phyloP scores from a whole-genome alignment of 192 early-diverging fungal species.

The Radiomyces spectabilis region DNA sequence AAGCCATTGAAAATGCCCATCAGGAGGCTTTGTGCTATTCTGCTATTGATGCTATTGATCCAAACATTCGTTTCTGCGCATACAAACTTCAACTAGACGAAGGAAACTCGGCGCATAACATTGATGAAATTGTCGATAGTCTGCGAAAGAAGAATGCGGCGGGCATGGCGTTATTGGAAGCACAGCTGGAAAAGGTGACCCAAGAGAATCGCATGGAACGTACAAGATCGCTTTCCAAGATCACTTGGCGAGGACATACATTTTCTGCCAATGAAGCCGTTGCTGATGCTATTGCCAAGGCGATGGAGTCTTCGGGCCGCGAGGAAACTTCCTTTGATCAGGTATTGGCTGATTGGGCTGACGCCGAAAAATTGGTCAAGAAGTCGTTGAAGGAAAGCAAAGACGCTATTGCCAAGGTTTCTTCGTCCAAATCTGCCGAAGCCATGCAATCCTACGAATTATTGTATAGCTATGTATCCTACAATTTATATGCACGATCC shows the following conservation, averaged over 20 bases:
- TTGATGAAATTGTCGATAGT: conserved; percentile 37
- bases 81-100: conserved; percentile 52
- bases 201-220: conserved; percentile 27
- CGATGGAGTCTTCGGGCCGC: no score
- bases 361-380: conserved; percentile 52
- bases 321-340: conserved; percentile 44
- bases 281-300: conserved; percentile 37
- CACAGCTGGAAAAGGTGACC: conserved; percentile 19
- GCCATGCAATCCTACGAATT: conserved; percentile 46
- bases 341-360: conserved; percentile 48
- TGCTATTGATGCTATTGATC: conserved; percentile 69
- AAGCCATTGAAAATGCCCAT: conserved; percentile 39
- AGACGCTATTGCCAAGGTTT: conserved; percentile 55
- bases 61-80: conserved; percentile 74
- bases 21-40: conserved; percentile 57
- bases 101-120: conserved; percentile 28
- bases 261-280: conserved; percentile 31
- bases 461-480: conserved; percentile 51
- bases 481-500: conserved; percentile 37
- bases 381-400: conserved; percentile 56
- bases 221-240: conserved; percentile 32
- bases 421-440: conserved; percentile 60
- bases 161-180: conserved; percentile 39
- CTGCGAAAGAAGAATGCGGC: conserved; percentile 29
- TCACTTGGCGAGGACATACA: no score